Evolutionary conservation across 208 protist genomes (phyloP), one percentile per base, ranked within the genome.

Genomic region (Willaertia magna): DNA sequence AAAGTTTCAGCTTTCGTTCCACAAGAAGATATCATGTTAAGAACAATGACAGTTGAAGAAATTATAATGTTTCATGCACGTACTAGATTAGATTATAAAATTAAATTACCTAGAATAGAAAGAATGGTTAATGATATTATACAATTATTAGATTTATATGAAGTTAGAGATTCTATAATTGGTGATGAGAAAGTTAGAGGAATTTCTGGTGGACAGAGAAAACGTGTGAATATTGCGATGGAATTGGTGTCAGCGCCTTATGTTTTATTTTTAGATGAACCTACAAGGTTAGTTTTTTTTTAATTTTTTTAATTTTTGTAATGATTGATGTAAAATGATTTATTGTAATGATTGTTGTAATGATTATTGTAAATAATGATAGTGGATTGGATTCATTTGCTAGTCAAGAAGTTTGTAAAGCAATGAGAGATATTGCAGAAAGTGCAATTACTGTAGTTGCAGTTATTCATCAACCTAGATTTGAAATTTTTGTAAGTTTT

Each of bases 171-270:
- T 59, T 82, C 85, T 16, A 18, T 61, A 16, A 67, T 87, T 52
- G 85, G 85, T 34, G 51, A 76, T 49, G 51, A 49, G 14, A 67
- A 44, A 12, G 39, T 11, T 4, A 51, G 79, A 52, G 85, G 95
- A 52, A 91, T 97, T 84, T 95, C 93, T 85, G 95, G 95, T 46
- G 95, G 95, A n/a, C 94, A 97, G 89, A 92, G 90, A 87, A 92
- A 93, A 14, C 92, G 95, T 14, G 93, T 97, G 26, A 96, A 93
- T 34, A 96, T 97, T 88, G 95, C 94, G 1, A 93, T 96, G 39
- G 94, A 97, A 87, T 87, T 97, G 20, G 89, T 97, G 75, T 93
- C 94, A 14, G 94, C 95, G 78, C 95, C 95, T 39, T 92, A 93
- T 75, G 94, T 97, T 74, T 89, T 97, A n/a, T 95, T 94, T 22